Base-by-base conservation (phyloP, 208 protist genomes). In the Sergeia podlipaevii region DNA sequence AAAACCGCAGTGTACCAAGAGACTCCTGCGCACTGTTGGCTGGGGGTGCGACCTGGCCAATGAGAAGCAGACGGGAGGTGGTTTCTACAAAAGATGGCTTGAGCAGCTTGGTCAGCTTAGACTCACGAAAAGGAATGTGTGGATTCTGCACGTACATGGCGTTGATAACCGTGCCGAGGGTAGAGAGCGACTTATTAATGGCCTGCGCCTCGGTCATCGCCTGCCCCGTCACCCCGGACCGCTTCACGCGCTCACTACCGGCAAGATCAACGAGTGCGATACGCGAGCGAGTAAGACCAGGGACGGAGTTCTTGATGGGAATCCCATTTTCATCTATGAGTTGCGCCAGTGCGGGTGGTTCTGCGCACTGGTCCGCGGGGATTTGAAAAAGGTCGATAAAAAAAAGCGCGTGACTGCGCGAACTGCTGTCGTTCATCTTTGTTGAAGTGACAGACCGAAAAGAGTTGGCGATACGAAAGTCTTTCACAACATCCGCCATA, bases 261-360 rank as follows among this genome's bases (percentile, higher is more conserved):
- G 96, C 97, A n/a, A 98, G 85, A 74, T 98, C 97, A 10, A 98
- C 94, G 27, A 98, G 85, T 18, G 97, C 71, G 30, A 98, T 92
- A 48, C 95, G 95, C 7, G 90, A 96, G 18, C 76, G 77, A 7
- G 89, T 86, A 20, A 96, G 69, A n/a, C 90, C 89, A 1, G 75
- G 59, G 13, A 89, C 74, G 18, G 62, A 57, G 4, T 59, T 60
- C 15, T 46, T 36, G 24, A 74, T 47, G 23, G 63, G 65, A 34
- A 70, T 43, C 2, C 75, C 72, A 36, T 70, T 77, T 8, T 51
- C 70, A 59, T 88, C 78, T 11, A 94, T 43, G 11, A 94, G 47
- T 37, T 72, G 41, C 37, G 65, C 60, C 23, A 83, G 49, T 49
- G 68, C 33, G 20, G 80, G 80, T 30, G 43, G 23, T 10, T 46